These are phyloP conservation scores for Haberlea rhodopensis DNA, from an alignment of 257 asterid species.

Conservation along the genomic window DNA sequence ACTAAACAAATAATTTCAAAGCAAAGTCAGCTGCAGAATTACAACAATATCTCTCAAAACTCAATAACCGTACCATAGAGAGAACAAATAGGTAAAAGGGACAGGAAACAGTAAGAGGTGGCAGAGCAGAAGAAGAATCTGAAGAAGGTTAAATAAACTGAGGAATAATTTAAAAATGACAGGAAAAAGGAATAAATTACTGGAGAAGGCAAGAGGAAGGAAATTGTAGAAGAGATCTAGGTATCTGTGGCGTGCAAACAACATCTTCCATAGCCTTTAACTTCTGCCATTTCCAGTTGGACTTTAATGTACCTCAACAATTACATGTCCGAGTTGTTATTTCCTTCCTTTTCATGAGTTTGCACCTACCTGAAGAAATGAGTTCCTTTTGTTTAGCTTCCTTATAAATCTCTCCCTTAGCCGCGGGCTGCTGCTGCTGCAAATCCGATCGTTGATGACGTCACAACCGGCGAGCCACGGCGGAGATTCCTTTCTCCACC, in stretches of 20 bases:
- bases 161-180: slow-evolving; percentile 35
- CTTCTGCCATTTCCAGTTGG: neutral
- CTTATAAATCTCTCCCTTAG: neutral
- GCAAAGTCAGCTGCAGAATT: slow-evolving; percentile 38
- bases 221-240: neutral
- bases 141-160: slow-evolving; percentile 24
- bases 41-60: slow-evolving; percentile 24
- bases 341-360: neutral
- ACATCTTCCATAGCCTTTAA: too few relatives aligned
- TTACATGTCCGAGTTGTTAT: too few relatives aligned
- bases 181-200: slow-evolving; percentile 67
- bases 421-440: neutral
- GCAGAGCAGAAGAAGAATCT: slow-evolving; percentile 3
- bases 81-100: slow-evolving; percentile 4
- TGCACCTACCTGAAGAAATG: neutral
- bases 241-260: too few relatives aligned
- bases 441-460: neutral
- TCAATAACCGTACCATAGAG: slow-evolving; percentile 21
- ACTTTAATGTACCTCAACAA: too few relatives aligned
- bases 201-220: slow-evolving; percentile 74
- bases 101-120: slow-evolving; percentile 25
- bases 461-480: slow-evolving; percentile 1
- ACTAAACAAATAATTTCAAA: slow-evolving; percentile 23
- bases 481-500: neutral
- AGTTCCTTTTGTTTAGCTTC: neutral